Percentiles rank a stretch among this genome's conserved stretches.
Conservation (phyloP, 805 yeast genomes). For the Saccharomycopsis javanensis region DNA sequence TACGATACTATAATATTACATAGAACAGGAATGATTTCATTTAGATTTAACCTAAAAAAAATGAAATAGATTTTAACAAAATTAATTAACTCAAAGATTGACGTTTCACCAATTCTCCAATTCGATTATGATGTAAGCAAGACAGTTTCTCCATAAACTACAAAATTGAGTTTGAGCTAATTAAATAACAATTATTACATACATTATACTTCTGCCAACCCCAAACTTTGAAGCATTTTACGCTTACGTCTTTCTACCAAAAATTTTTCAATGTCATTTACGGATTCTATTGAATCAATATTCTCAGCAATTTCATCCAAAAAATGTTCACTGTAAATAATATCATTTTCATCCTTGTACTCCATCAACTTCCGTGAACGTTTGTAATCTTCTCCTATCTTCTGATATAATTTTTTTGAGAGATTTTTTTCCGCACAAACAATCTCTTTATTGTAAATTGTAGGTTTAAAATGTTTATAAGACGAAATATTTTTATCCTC, state of each 20-base stretch:
- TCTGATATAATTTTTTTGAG: not conserved
- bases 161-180: too few species aligned
- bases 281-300: not conserved
- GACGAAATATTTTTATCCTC: not conserved
- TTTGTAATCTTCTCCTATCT: not conserved
- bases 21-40: too few species aligned
- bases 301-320: not conserved
- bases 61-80: too few species aligned
- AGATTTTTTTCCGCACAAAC: not conserved
- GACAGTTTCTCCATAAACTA: too few species aligned
- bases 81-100: too few species aligned
- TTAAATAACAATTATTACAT: not conserved
- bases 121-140: too few species aligned
- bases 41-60: too few species aligned
- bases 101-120: too few species aligned
- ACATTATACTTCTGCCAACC: not conserved
- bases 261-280: constrained; percentile 10
- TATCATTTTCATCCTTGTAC: not conserved
- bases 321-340: not conserved
- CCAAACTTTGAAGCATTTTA: constrained; percentile 11
- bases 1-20: too few species aligned
- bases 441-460: not conserved
- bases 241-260: constrained; percentile 13
- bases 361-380: not conserved
- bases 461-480: not conserved